Base-by-base conservation (phyloP, 768 basidiomycete species). In the Termitomyces sp. region DNA sequence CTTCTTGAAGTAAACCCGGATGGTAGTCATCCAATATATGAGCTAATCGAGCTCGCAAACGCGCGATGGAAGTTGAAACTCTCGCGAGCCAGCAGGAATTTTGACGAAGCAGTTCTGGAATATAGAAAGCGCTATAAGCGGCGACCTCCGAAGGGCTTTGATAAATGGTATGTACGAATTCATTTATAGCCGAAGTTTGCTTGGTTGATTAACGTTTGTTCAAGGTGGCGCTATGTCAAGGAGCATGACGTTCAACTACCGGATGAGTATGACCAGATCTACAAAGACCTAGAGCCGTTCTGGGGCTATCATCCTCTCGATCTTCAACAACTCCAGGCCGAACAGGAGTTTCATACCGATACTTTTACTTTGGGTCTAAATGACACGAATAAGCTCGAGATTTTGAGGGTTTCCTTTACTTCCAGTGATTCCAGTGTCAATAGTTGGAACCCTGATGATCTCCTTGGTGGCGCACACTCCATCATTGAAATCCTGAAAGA, bases 131-230 rank as follows among this genome's bases (percentile, higher is more conserved):
- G 92, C 54, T 94, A 93, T 70, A 75, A 73, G n/a, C 78, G 89
- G 42, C 71, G 81, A 46, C 95, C 94, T 5, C 93, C 95, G 0
- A 80, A 78, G 50, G 94, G 94, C 0, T 98, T 97, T 58, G 92
- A 93, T 65, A 72, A 78, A 32, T 96, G 93, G 93, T 93, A 32
- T 32, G 30, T 32, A 73, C 72, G 72, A 70, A 26, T 41, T 80
- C 11, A 24, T 45, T 40, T n/a, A 7, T 22, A 24, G 21, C 24
- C 26, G 17, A 12, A 15, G 9, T 5, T 26, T 6, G 14, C 7
- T 26, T 12, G 19, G 22, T 44, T 19, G 9, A 30, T 21, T 28
- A 10, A 30, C 37, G 19, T 37, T 46, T 19, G 34, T 41, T 40
- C 24, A 46, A 73, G 77, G 76, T 80, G 79, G 79, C 59, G 66